These are phyloP conservation scores for Helicosporidium sp. DNA, from an alignment of 139 green algal species.

Conservation along the genomic window DNA sequence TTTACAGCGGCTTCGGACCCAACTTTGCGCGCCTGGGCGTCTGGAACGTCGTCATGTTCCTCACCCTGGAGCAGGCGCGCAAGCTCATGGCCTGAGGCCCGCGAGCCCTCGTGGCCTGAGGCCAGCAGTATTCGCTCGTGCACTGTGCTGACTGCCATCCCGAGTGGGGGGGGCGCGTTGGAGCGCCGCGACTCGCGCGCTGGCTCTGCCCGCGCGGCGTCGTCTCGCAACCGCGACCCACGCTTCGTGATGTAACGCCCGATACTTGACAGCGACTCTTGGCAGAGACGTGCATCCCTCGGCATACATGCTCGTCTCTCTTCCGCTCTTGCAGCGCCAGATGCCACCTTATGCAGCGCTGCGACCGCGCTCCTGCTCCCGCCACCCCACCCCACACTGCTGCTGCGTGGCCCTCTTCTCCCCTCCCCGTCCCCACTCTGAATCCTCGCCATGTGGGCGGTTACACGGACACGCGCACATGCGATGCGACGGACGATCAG, in stretches of 20 bases:
- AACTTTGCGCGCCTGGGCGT: conserved; percentile 41
- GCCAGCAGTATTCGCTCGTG: background rate
- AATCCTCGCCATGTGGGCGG: background rate
- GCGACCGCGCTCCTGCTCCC: background rate
- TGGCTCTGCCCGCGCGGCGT: too few species aligned
- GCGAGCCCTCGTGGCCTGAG: background rate
- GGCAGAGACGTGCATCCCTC: too few species aligned
- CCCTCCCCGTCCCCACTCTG: too few species aligned
- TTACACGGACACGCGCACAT: conserved; percentile 1
- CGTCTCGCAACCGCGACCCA: too few species aligned
- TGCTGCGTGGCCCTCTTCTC: background rate
- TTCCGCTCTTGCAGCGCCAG: background rate
- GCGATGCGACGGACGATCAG: conserved; percentile 12
- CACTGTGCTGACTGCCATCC: background rate
- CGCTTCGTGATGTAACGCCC: too few species aligned
- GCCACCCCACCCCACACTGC: background rate
- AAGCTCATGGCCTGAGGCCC: background rate
- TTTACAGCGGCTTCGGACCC: conserved; percentile 92
- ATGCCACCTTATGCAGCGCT: background rate
- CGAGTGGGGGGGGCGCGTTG: too few species aligned
- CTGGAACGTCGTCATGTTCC: conserved; percentile 59
- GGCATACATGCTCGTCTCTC: background rate
- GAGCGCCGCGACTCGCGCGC: too few species aligned
- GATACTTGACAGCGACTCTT: too few species aligned
- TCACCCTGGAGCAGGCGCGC: conserved; percentile 79